Conservation (phyloP, 176 grass and related monocot genomes). For the Ampelocalamus luodianensis region DNA sequence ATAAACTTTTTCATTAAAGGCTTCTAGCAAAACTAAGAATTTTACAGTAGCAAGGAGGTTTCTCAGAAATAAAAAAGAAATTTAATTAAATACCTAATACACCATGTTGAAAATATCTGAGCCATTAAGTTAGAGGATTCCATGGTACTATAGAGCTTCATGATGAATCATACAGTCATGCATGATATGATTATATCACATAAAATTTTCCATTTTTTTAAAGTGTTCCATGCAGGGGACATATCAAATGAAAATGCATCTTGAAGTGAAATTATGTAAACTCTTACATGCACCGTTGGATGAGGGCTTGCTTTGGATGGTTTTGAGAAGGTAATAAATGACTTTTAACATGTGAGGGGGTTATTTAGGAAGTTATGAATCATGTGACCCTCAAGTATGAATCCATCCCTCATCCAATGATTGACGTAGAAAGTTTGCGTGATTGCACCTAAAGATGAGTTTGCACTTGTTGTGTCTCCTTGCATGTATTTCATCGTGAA, state of each 20-base stretch:
- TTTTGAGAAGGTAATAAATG: constrained; percentile 12
- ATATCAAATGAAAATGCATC: constrained; percentile 4
- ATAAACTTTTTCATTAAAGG: background rate
- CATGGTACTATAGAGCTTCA: background rate
- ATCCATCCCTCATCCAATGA: background rate
- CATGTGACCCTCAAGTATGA: background rate
- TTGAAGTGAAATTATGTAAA: constrained; percentile 10
- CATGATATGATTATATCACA: background rate
- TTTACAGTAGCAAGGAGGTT: background rate
- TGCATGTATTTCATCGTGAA: background rate
- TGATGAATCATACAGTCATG: constrained; percentile 20
- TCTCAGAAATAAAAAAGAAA: background rate
- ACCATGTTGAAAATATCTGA: background rate
- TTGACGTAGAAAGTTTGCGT: background rate
- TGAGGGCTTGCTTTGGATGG: constrained; percentile 2
- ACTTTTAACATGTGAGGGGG: background rate
- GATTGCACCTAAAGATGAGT: background rate
- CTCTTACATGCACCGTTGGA: background rate
- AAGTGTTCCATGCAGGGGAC: background rate
- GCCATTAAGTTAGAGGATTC: background rate
- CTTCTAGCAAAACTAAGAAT: background rate
- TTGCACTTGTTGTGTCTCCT: constrained; percentile 18
- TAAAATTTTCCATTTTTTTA: background rate
- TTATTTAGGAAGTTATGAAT: background rate
- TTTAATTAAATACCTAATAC: background rate